Evolutionary conservation across 495 filamentous ascomycete species (phyloP), one percentile per base, ranked within the genome.

Genomic region (Terfezia boudieri): DNA sequence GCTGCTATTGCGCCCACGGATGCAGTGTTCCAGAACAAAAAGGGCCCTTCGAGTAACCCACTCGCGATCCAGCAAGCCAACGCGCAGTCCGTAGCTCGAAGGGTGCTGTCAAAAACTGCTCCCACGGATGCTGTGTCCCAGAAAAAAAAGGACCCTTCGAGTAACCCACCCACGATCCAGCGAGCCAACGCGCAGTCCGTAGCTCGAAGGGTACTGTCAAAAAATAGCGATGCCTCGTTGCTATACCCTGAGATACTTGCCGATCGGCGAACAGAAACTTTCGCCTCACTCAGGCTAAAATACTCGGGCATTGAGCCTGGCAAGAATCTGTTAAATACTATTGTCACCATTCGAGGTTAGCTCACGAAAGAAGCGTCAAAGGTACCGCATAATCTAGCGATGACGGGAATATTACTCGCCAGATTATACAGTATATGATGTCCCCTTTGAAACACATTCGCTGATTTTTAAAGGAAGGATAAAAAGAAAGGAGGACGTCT

Each of bases 401-500:
- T 32, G 26, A 32, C 26, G 26, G 26, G 7, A 32, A 2, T 2
- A 2, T 23, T 17, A 16, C 53, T 41, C 37, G 51, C 22, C 16
- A 52, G 37, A 52, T 49, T 46, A 55, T 57, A 52, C 62, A 56
- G 60, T 64, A 56, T 52, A 57, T 58, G 55, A 61, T 38, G 61
- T 61, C 57, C 49, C 55, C 57, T 57, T 61, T 58, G 59, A 58
- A 51, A 49, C 56, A 37, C 53, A 35, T 53, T 54, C 55, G 26
- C 61, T 55, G 58, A 54, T 32, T 46, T 50, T 50, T 52, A 51
- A 61, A 84, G 81, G 81, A 70, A 82, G 81, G 64, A 71, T 85
- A 48, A 62, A 55, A 35, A 66, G 54, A 32, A 60, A 55, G 53
- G 58, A 62, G 57, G 63, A 64, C 48, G 55, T 62, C 23, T 65